Conservation (phyloP, 352 stramenopile species). For the Globisporangium cylindrosporum region DNA sequence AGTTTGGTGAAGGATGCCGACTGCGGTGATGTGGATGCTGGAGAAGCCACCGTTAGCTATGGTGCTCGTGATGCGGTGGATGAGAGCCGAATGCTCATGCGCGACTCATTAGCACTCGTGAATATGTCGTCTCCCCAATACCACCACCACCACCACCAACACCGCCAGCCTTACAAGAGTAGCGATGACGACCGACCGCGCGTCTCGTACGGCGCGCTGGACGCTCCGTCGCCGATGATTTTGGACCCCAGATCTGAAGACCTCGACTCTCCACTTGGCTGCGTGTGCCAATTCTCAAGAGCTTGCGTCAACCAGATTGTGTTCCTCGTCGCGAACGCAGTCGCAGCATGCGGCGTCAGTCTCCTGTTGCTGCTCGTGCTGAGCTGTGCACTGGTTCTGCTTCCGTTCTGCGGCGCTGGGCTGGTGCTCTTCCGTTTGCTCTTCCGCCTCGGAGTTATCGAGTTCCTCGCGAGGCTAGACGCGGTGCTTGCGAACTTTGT, state of each 20-base stretch:
- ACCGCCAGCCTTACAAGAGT: not conserved
- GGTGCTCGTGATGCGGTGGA: not conserved
- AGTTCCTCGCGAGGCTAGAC: not conserved
- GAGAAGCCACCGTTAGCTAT: not conserved
- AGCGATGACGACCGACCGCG: not conserved
- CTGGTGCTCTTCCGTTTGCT: not conserved
- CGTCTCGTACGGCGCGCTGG: not conserved
- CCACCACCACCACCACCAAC: not conserved
- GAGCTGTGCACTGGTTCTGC: not conserved
- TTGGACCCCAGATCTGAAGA: not conserved
- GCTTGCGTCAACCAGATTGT: not conserved
- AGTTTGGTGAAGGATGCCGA: not conserved
- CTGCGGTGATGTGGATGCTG: not conserved
- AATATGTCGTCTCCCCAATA: not conserved
- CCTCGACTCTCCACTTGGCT: not conserved
- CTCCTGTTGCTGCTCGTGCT: not conserved
- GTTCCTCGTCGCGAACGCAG: not conserved
- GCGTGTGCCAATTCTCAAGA: not conserved
- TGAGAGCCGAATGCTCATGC: no score
- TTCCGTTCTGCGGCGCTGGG: not conserved
- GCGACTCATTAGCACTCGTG: not conserved
- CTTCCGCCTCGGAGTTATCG: not conserved
- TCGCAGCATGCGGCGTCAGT: not conserved
- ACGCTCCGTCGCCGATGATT: not conserved
- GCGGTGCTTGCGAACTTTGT: not conserved